A percentile compares a stretch with the other conserved stretches of the same genome.
These are phyloP conservation scores for Pseudogymnoascus sp. DNA, from an alignment of 2,329 filamentous ascomycete species.

Conservation along the genomic window DNA sequence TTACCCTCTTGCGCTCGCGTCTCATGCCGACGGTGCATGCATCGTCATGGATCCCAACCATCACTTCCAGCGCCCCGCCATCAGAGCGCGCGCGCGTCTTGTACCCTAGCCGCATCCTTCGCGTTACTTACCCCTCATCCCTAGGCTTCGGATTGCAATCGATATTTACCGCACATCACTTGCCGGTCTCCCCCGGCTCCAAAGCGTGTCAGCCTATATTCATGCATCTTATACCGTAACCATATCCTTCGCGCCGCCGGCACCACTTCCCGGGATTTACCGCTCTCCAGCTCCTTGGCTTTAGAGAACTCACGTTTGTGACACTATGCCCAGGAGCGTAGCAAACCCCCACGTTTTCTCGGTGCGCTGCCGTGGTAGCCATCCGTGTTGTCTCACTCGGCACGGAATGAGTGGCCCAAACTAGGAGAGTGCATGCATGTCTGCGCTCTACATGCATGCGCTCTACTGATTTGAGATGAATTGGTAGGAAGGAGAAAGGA, in stretches of 20 bases:
- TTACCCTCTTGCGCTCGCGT: background rate
- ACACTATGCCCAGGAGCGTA: background rate
- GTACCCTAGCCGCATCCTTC: background rate
- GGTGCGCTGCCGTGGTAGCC: background rate
- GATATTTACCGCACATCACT: background rate
- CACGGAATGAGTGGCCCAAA: background rate
- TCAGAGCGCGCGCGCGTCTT: background rate
- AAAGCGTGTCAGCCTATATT: too few species aligned
- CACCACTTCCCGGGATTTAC: too few species aligned
- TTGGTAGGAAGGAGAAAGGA: background rate
- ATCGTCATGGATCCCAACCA: background rate
- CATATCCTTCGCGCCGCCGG: background rate
- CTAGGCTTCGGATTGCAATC: background rate
- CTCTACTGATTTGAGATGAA: background rate
- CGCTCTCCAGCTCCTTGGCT: background rate
- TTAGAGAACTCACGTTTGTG: background rate
- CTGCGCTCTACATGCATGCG: background rate
- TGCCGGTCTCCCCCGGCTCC: too few species aligned
- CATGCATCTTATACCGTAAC: too few species aligned
- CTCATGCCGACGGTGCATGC: background rate
- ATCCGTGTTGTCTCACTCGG: background rate
- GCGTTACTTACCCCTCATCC: background rate
- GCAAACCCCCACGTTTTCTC: background rate
- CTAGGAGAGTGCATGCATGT: background rate
- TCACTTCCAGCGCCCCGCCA: background rate